These are phyloP conservation scores for Zymoseptoria tritici DNA, from an alignment of 2,329 filamentous ascomycete species.

Conservation along the genomic window DNA sequence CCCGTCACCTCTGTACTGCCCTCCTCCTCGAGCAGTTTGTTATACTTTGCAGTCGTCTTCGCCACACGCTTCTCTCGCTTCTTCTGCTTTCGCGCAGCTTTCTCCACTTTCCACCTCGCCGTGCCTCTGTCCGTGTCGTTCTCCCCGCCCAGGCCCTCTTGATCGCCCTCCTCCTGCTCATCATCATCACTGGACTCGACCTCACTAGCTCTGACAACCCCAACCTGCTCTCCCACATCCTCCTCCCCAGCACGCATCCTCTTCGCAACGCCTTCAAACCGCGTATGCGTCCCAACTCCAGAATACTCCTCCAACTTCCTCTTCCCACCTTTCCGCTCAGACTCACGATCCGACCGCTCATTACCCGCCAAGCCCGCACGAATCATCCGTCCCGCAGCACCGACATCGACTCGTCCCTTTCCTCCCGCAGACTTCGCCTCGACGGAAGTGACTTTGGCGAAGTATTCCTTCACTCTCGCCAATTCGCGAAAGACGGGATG, in stretches of 20 bases:
- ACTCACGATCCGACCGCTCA: conserved; percentile 36
- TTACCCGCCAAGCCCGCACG: conserved; percentile 63
- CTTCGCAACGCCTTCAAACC: conserved; percentile 29
- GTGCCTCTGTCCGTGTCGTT: conserved; percentile 1
- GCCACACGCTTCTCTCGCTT: conserved; percentile 4
- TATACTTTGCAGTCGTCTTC: background rate
- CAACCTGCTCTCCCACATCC: conserved; percentile 9
- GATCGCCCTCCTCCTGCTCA: conserved; percentile 7
- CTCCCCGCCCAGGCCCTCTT: conserved; percentile 3
- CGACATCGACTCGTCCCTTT: conserved; percentile 57
- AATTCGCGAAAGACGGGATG: conserved; percentile 84
- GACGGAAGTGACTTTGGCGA: conserved; percentile 76
- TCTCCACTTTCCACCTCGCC: background rate
- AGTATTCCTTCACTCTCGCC: conserved; percentile 80
- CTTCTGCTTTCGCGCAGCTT: conserved; percentile 1
- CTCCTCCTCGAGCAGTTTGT: background rate
- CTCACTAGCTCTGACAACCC: conserved; percentile 9
- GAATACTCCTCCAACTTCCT: conserved; percentile 30
- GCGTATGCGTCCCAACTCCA: conserved; percentile 27
- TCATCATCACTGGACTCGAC: background rate
- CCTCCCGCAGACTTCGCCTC: conserved; percentile 40
- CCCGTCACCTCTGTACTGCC: background rate
- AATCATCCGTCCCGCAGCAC: conserved; percentile 73
- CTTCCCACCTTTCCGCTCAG: conserved; percentile 31
- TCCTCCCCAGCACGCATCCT: conserved; percentile 24